Base-by-base conservation (phyloP, 768 basidiomycete genomes). In the Lyophyllum atratum region DNA sequence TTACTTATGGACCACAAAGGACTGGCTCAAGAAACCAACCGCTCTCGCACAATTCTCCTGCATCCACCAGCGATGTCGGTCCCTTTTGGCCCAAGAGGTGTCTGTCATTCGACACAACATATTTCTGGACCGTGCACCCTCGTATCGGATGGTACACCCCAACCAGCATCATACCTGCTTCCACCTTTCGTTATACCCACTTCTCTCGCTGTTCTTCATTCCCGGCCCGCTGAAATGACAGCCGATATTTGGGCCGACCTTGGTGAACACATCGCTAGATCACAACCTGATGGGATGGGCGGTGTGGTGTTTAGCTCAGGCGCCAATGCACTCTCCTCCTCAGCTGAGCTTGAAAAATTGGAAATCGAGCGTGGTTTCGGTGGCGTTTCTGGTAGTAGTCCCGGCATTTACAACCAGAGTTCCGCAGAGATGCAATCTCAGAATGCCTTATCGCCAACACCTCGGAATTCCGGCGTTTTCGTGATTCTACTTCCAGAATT, bases 121-220 rank as follows among this genome's bases (percentile, higher is more conserved):
- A 61, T 60, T 33, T 68, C 73, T n/a, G 51, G 47, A 28, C 31
- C 50, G n/a, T 76, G 69, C 47, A 56, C 78, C 42, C 50, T 59
- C n/a, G 66, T 73, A 5, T 68, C 71, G 9, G 29, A 53, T 22
- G 63, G 65, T 0, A 56, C 59, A 8, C 64, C 72, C 21, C 74
- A 74, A 28, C 66, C 76, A 24, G 84, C 81, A 2, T 66, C 72
- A 3, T 84, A 81, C 66, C 72, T 90, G 2, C 64, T 83, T 2
- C 89, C 89, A 15, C 89, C 89, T 2, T 84, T 90, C 58, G 72
- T 86, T 6, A 60, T 82, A 28, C 80, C 80, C 10, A 57, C 66
- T 24, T 52, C 77, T 15, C 56, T 72, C 11, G 65, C 65, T 10
- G 59, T 62, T 43, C 25, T 60, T 17, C 52, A 60, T 22, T 42